These are phyloP conservation scores for Penicillium sp. DNA, from an alignment of 2,329 filamentous ascomycete genomes.

Conservation along the genomic window DNA sequence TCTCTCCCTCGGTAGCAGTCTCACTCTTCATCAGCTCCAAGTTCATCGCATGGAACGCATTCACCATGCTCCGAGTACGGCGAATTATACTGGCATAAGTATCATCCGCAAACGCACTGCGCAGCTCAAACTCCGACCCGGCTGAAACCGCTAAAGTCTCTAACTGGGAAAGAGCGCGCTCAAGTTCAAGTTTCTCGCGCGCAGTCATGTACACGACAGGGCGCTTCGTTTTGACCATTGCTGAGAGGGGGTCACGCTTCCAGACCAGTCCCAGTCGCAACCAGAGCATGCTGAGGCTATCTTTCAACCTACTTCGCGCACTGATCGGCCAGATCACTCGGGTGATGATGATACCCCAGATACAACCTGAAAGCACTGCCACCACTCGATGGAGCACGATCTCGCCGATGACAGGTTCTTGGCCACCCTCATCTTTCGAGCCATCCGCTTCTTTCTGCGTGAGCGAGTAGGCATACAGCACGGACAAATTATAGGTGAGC, in stretches of 20 bases:
- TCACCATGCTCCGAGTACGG: slow-evolving; percentile 82
- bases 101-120: slow-evolving; percentile 80
- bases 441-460: slow-evolving; percentile 74
- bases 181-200: slow-evolving; percentile 85
- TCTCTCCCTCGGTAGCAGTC: slow-evolving; percentile 77
- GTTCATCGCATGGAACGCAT: slow-evolving; percentile 96
- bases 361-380: slow-evolving; percentile 81
- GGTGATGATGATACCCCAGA: slow-evolving; percentile 92
- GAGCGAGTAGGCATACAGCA: slow-evolving; percentile 91
- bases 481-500: slow-evolving; percentile 93
- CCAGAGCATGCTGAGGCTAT: slow-evolving; percentile 89
- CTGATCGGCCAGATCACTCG: slow-evolving; percentile 93
- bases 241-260: slow-evolving; percentile 87
- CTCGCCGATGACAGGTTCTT: slow-evolving; percentile 81
- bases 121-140: slow-evolving; percentile 84
- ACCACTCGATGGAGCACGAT: slow-evolving; percentile 88
- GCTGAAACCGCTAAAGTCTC: slow-evolving; percentile 76
- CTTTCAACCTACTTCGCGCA: slow-evolving; percentile 83
- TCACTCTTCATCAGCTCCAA: slow-evolving; percentile 84
- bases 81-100: slow-evolving; percentile 76
- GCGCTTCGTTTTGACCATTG: slow-evolving; percentile 66
- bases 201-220: slow-evolving; percentile 77
- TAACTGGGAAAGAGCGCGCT: slow-evolving; percentile 75
- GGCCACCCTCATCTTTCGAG: slow-evolving; percentile 83
- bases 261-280: slow-evolving; percentile 94